Conservation (phyloP, 2,329 filamentous ascomycete genomes). For the Sarocladiaceae sp. region DNA sequence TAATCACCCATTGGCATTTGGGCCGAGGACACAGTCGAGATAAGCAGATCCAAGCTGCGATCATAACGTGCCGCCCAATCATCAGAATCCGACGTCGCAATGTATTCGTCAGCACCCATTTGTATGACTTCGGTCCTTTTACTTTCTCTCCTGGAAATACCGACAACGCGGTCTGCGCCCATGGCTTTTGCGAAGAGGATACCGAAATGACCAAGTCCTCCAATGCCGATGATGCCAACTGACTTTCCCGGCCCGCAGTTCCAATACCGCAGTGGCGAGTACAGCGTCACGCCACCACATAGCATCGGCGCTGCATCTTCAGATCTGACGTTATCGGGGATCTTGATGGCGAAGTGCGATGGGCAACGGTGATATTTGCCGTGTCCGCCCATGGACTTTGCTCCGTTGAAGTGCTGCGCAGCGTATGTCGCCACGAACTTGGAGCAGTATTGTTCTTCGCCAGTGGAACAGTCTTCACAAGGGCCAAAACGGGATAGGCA, state of each 20-base stretch:
- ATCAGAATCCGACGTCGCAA: constrained; percentile 40
- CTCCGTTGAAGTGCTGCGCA: constrained; percentile 24
- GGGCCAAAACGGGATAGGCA: constrained; percentile 36
- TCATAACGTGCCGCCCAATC: constrained; percentile 51
- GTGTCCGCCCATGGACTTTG: constrained; percentile 37
- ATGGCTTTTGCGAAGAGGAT: constrained; percentile 65
- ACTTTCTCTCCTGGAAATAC: constrained; percentile 47
- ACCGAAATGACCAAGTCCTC: constrained; percentile 66
- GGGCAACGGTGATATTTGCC: constrained; percentile 28
- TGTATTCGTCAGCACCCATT: constrained; percentile 52
- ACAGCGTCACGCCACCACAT: constrained; percentile 68
- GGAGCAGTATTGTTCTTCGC: constrained; percentile 38
- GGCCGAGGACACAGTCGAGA: constrained; percentile 48
- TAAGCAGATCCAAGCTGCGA: constrained; percentile 51
- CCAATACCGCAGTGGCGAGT: constrained; percentile 56
- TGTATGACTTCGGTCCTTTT: constrained; percentile 53
- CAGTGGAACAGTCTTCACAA: constrained; percentile 37
- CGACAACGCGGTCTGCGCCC: constrained; percentile 57
- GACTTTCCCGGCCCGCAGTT: constrained; percentile 62
- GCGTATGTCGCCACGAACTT: constrained; percentile 43
- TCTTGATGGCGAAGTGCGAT: constrained; percentile 45
- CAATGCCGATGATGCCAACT: constrained; percentile 64
- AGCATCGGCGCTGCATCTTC: constrained; percentile 58
- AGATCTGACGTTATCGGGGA: constrained; percentile 36
- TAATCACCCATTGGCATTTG: constrained; percentile 60